A percentile compares a stretch with the other conserved stretches of the same genome.
Evolutionary conservation across 225 moss, liverwort and hornwort genomes (phyloP).

Genomic region (Sphagnum contortum): DNA sequence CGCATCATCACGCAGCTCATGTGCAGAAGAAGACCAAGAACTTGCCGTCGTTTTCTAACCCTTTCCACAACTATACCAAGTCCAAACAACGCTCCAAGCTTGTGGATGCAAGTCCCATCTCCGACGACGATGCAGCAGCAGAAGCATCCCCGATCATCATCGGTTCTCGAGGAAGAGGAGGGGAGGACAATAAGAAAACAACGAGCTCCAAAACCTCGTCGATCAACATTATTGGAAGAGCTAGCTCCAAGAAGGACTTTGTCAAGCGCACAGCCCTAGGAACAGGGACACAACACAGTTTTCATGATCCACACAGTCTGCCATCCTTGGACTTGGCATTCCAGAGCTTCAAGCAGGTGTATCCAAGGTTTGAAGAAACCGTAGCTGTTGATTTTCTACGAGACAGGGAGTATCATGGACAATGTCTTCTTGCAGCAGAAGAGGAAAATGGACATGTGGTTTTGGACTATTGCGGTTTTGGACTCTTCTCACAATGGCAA

Average conservation of each 20-base stretch:
- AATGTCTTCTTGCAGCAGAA: constrained; percentile 52
- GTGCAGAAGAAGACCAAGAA: no score
- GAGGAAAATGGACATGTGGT: constrained; percentile 53
- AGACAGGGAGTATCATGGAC: constrained; percentile 49
- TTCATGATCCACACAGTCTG: constrained; percentile 68
- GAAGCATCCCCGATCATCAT: no score
- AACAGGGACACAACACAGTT: constrained; percentile 45
- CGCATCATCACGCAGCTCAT: no score
- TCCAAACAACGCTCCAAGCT: no score
- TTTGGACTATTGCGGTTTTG: constrained; percentile 93
- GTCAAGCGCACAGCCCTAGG: constrained; percentile 48
- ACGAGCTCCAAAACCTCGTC: no score
- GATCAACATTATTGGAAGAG: no score
- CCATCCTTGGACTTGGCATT: constrained; percentile 62
- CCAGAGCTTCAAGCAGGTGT: constrained; percentile 50
- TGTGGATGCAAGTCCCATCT: no score
- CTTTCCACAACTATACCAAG: no score
- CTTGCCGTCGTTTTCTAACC: no score
- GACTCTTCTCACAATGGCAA: constrained; percentile 84
- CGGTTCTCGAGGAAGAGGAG: no score
- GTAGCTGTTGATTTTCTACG: constrained; percentile 61
- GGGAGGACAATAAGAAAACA: no score
- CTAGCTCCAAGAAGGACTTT: constrained; percentile 51
- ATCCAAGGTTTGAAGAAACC: constrained; percentile 72
- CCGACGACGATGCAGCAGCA: no score